These are phyloP conservation scores for Turnera subulata DNA, from an alignment of 345 rosid species.

Conservation along the genomic window DNA sequence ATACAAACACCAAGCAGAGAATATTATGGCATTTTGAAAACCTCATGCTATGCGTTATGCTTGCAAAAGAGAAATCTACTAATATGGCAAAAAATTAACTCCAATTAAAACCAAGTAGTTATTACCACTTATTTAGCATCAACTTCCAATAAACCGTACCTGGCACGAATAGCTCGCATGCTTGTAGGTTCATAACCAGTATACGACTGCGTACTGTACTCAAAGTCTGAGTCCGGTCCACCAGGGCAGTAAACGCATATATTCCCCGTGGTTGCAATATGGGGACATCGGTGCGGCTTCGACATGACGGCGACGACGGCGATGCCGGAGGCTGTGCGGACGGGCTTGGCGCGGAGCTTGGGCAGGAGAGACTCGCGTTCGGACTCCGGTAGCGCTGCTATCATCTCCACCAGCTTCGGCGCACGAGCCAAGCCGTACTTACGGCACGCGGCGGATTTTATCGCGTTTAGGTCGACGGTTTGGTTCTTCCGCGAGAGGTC, in stretches of 20 bases:
- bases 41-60: too few relatives aligned
- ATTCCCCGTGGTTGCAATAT: slow-evolving; percentile 94
- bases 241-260: slow-evolving; percentile 97
- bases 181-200: slow-evolving; percentile 99
- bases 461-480: slow-evolving; percentile 89
- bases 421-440: slow-evolving; percentile 92
- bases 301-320: slow-evolving; percentile 99
- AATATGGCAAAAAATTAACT: background rate
- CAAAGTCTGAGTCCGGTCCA: slow-evolving; percentile 98
- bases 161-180: slow-evolving; percentile 98
- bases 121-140: background rate
- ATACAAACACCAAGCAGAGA: too few relatives aligned
- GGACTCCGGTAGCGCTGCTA: slow-evolving; percentile 89
- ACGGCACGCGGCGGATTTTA: slow-evolving; percentile 88
- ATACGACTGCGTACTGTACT: slow-evolving; percentile 97
- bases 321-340: slow-evolving; percentile 93
- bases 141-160: slow-evolving; percentile 36
- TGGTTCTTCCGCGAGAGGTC: slow-evolving; percentile 90
- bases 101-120: background rate
- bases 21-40: too few relatives aligned
- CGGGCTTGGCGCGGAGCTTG: slow-evolving; percentile 95
- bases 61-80: too few relatives aligned
- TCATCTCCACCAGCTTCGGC: slow-evolving; percentile 97
- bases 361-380: slow-evolving; percentile 92
- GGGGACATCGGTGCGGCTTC: slow-evolving; percentile 98